Conservation (phyloP, 1,284 basidiomycete species). For the Golubevia sp. region DNA sequence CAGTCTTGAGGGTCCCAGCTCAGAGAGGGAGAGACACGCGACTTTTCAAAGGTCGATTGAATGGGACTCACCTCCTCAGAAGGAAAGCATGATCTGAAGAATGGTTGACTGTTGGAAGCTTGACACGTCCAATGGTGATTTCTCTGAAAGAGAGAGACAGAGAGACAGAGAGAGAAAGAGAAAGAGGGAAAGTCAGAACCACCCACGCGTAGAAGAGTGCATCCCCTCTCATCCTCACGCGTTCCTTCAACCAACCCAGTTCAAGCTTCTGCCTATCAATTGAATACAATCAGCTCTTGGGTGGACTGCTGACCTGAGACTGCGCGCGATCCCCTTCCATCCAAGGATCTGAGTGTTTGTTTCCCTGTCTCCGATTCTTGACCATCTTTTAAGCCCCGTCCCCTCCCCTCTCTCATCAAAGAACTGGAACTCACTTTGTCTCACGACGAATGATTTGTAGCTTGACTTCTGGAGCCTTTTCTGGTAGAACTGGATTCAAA, state of each 20-base stretch:
- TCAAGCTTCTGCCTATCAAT: no score
- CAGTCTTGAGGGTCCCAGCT: background rate
- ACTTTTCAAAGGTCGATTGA: background rate
- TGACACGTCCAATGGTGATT: conserved; percentile 61
- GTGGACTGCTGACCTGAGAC: no score
- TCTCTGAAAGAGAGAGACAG: no score
- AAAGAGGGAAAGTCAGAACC: background rate
- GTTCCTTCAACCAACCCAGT: no score
- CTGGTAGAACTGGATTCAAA: conserved; percentile 42
- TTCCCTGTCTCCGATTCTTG: no score
- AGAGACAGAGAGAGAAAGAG: background rate
- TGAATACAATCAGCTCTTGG: no score
- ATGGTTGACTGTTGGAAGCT: conserved; percentile 55
- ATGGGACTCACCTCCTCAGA: conserved; percentile 25
- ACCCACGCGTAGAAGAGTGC: no score
- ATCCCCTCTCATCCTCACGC: no score
- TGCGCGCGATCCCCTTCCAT: no score
- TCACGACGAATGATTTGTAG: conserved; percentile 58
- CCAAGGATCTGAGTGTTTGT: no score
- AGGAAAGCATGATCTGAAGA: conserved; percentile 38
- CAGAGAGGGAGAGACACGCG: background rate
- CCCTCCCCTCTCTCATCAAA: no score
- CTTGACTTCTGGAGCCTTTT: conserved; percentile 47
- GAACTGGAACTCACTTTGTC: conserved; percentile 25
- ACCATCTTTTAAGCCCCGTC: no score